Evolutionary conservation across 208 protist species (phyloP).

Genomic region (Acanthamoeba pearcei): DNA sequence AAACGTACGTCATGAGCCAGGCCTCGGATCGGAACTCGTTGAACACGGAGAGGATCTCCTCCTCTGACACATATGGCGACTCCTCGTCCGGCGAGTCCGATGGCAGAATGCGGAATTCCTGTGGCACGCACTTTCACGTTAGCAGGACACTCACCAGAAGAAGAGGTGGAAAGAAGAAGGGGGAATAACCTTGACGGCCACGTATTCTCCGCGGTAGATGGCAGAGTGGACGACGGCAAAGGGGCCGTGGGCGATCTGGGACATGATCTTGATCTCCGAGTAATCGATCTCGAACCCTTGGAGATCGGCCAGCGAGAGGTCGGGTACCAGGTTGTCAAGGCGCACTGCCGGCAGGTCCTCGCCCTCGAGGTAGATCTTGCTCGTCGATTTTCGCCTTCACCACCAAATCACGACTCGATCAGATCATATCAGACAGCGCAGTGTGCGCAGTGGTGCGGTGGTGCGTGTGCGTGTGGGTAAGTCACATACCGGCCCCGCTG

Average conservation of each 20-base stretch:
- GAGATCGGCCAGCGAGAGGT: slow-evolving; percentile 61
- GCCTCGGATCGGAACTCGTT: slow-evolving; percentile 71
- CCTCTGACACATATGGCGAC: neutral
- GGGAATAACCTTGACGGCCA: slow-evolving; percentile 25
- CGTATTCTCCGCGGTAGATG: slow-evolving; percentile 35
- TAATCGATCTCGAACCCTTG: slow-evolving; percentile 67
- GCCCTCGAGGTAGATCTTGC: slow-evolving; percentile 45
- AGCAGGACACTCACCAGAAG: no score
- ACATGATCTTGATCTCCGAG: slow-evolving; percentile 43
- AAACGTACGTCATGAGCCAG: slow-evolving; percentile 68
- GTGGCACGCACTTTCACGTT: neutral
- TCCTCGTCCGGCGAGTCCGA: neutral
- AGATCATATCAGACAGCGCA: no score
- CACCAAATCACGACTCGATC: no score
- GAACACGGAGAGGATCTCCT: slow-evolving; percentile 43
- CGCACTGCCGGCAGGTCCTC: slow-evolving; percentile 26
- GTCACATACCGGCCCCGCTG: neutral
- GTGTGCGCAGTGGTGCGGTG: no score
- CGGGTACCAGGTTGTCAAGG: slow-evolving; percentile 53
- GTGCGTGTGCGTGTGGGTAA: no score
- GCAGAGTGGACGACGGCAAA: slow-evolving; percentile 53
- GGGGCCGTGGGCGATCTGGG: slow-evolving; percentile 35
- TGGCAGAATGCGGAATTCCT: slow-evolving; percentile 57
- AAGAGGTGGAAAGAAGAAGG: no score
- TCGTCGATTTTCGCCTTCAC: slow-evolving; percentile 4